Percentiles rank a stretch among this genome's conserved stretches.
Conservation (phyloP, 495 filamentous ascomycete genomes). For the Immersiella caudata region DNA sequence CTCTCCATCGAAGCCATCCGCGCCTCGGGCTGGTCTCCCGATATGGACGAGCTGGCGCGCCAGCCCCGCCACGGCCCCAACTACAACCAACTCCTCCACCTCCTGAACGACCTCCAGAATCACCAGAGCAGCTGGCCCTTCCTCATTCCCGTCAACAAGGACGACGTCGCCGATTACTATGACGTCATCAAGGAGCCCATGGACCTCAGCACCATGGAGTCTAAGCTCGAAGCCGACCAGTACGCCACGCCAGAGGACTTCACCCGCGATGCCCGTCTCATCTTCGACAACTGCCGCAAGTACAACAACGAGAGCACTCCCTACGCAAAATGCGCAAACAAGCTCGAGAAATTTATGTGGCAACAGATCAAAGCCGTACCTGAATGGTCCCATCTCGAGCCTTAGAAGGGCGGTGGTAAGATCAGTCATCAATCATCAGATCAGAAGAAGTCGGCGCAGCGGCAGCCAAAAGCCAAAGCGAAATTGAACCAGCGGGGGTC, state of each 20-base stretch:
- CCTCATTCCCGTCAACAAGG: slow-evolving; percentile 87
- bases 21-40: slow-evolving; percentile 89
- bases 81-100: slow-evolving; percentile 87
- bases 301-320: slow-evolving; percentile 96
- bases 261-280: slow-evolving; percentile 83
- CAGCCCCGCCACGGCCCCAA: slow-evolving; percentile 98
- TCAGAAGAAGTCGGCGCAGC: background rate
- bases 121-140: slow-evolving; percentile 92
- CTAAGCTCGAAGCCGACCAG: slow-evolving; percentile 89
- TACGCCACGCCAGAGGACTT: slow-evolving; percentile 94
- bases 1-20: slow-evolving; percentile 81
- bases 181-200: slow-evolving; percentile 98
- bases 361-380: slow-evolving; percentile 87
- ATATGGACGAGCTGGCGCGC: slow-evolving; percentile 95
- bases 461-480: background rate
- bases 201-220: slow-evolving; percentile 96
- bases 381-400: slow-evolving; percentile 81
- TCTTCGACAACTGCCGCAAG: slow-evolving; percentile 92
- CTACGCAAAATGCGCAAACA: slow-evolving; percentile 94
- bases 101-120: slow-evolving; percentile 95
- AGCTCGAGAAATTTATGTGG: slow-evolving; percentile 97
- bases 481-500: background rate
- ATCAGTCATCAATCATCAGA: background rate
- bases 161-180: slow-evolving; percentile 97
- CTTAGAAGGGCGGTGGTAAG: slow-evolving; percentile 33